These are phyloP conservation scores for barley (Hordeum vulgare) DNA, from an alignment of 176 grass and related monocot genomes.

Conservation along the genomic window DNA sequence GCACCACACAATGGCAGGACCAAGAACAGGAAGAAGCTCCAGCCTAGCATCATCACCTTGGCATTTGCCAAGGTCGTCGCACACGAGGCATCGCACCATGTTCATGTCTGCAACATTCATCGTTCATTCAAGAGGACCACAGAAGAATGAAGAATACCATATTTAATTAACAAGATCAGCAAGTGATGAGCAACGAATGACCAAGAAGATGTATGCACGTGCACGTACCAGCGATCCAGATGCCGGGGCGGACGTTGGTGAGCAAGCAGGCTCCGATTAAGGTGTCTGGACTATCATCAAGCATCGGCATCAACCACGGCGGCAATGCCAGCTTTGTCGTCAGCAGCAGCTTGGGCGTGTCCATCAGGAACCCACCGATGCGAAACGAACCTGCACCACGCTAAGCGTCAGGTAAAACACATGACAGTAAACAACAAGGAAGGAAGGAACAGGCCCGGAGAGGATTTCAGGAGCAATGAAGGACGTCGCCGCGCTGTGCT, in stretches of 20 bases:
- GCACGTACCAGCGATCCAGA: conserved; percentile 82
- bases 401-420: neutral
- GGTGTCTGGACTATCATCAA: neutral
- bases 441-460: neutral
- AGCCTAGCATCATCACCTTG: conserved; percentile 32
- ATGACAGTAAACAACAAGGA: neutral
- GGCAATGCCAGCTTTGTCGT: conserved; percentile 52
- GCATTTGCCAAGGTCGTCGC: conserved; percentile 49
- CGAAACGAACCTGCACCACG: conserved; percentile 51
- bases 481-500: neutral
- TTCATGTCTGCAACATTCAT: conserved; percentile 61
- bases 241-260: conserved; percentile 44
- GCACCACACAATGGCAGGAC: neutral
- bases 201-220: neutral
- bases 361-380: conserved; percentile 65
- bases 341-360: conserved; percentile 46
- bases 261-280: conserved; percentile 54
- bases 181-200: neutral
- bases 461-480: neutral
- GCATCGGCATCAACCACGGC: conserved; percentile 21
- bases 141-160: neutral
- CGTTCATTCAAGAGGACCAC: neutral
- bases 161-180: neutral
- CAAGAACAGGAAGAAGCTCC: neutral
- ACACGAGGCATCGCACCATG: conserved; percentile 58